Evolutionary conservation across 1,284 basidiomycete species (phyloP).

Genomic region (Malassezia dermatis): DNA sequence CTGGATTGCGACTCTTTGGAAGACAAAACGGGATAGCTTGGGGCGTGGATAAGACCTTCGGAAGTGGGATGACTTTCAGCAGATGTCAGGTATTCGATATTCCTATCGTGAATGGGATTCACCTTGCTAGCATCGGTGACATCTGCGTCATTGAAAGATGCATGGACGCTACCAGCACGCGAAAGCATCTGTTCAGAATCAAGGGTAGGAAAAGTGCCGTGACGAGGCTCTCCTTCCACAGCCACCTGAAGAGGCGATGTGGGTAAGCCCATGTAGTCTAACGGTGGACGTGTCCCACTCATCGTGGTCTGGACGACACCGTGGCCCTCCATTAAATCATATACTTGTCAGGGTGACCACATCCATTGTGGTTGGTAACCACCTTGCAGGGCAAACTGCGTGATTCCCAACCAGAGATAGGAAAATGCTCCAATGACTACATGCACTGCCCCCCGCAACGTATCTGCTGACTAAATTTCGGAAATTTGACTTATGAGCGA

Average conservation of each 20-base stretch:
- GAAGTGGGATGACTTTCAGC: not conserved
- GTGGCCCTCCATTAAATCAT: not conserved
- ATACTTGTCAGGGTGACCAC: not conserved
- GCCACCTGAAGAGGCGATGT: not conserved
- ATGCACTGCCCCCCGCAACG: not conserved
- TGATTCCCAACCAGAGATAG: not conserved
- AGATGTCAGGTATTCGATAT: not conserved
- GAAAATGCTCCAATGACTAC: not conserved
- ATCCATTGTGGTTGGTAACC: not conserved
- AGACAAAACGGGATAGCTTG: not conserved
- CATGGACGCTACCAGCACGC: not conserved
- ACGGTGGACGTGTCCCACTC: not conserved
- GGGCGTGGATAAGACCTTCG: not conserved
- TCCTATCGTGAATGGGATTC: not conserved
- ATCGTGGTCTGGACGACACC: too few species aligned
- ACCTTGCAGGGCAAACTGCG: not conserved
- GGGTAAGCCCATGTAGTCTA: not conserved
- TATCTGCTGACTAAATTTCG: not conserved
- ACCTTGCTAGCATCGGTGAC: not conserved
- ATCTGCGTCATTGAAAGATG: not conserved
- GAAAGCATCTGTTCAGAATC: not conserved
- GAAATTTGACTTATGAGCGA: not conserved
- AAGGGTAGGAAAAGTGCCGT: not conserved
- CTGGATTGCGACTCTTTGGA: not conserved
- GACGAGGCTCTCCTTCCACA: not conserved